A percentile compares a stretch with the other conserved stretches of the same genome.
These are phyloP conservation scores for Solidago caesia DNA, from an alignment of 129 eudicot species.

Conservation along the genomic window DNA sequence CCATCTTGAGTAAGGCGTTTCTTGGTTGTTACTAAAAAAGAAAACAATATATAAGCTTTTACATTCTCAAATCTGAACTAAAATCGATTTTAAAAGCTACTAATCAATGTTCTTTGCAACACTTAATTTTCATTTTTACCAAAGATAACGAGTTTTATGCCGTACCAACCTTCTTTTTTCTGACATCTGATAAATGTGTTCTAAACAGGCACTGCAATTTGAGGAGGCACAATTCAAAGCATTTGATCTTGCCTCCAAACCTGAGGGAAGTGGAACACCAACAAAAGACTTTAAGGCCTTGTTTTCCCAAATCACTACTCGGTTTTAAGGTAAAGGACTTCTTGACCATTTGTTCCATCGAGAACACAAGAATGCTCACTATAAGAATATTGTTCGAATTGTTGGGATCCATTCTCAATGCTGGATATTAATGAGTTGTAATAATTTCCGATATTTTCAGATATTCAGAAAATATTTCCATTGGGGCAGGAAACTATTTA, in stretches of 20 bases:
- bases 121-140: neutral
- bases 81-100: neutral
- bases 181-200: neutral
- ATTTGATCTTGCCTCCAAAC: conserved; percentile 89
- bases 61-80: neutral
- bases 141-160: neutral
- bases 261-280: conserved; percentile 89
- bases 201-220: conserved; percentile 59
- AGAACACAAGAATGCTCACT: conserved; percentile 1
- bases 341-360: neutral
- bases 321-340: conserved; percentile 36
- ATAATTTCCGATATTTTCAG: conserved; percentile 13
- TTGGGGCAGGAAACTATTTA: too few species aligned
- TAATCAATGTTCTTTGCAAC: neutral
- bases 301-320: conserved; percentile 61
- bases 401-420: neutral
- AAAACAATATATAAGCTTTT: neutral
- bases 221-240: conserved; percentile 92
- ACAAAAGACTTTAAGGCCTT: conserved; percentile 82
- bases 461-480: neutral
- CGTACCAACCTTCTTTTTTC: neutral
- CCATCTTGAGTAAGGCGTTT: neutral
- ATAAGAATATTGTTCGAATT: neutral
- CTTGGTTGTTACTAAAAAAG: neutral
- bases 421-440: conserved; percentile 16